Percentiles rank a stretch among this genome's conserved stretches.
These are phyloP conservation scores for Calonectria hongkongensis DNA, from an alignment of 2,329 filamentous ascomycete genomes.

Conservation along the genomic window DNA sequence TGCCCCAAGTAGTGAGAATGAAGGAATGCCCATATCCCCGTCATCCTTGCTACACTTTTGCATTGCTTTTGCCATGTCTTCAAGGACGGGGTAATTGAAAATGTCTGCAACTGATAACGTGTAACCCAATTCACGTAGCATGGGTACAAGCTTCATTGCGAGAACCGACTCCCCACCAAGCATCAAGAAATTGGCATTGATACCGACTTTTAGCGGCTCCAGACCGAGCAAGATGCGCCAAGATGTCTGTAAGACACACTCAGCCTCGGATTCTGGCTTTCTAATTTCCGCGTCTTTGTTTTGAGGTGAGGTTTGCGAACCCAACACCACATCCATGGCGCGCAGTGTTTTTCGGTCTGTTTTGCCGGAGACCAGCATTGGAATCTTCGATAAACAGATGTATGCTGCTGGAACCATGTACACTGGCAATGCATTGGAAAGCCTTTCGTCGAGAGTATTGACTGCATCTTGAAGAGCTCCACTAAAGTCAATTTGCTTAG, in stretches of 20 bases:
- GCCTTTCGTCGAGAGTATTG: background rate
- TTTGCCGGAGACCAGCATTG: background rate
- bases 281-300: background rate
- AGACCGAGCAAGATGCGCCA: background rate
- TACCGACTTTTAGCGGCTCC: background rate
- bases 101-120: background rate
- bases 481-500: background rate
- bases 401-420: slow-evolving; percentile 8
- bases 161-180: background rate
- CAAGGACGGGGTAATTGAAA: background rate
- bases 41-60: background rate
- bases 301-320: background rate
- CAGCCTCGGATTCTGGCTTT: background rate
- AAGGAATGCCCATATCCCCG: background rate
- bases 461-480: slow-evolving; percentile 1
- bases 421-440: background rate
- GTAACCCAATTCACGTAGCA: background rate
- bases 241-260: background rate
- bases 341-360: slow-evolving; percentile 1
- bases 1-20: background rate
- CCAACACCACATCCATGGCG: background rate
- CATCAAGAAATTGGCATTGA: background rate
- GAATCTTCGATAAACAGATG: background rate
- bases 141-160: background rate
- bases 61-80: slow-evolving; percentile 2